Evolutionary conservation across 2,329 filamentous ascomycete species (phyloP).

Genomic region (Pestalotiopsis sp.): DNA sequence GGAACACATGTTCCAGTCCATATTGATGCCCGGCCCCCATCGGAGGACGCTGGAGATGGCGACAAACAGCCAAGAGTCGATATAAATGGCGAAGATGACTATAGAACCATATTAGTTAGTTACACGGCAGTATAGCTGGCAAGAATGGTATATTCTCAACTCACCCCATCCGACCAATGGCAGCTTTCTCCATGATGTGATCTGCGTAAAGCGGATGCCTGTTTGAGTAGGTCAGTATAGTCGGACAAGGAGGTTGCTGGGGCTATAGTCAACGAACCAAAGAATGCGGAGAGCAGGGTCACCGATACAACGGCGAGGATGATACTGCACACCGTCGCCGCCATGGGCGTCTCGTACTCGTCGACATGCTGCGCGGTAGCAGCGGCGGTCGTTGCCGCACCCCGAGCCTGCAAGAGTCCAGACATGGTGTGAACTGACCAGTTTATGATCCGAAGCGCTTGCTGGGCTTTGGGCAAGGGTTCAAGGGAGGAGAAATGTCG

Average conservation of each 20-base stretch:
- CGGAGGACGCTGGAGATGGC: constrained; percentile 59
- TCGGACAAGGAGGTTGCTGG: neutral
- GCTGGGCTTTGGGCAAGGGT: neutral
- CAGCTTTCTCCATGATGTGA: constrained; percentile 42
- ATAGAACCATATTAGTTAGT: neutral
- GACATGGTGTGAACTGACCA: neutral
- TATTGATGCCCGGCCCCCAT: constrained; percentile 59
- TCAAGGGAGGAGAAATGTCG: neutral
- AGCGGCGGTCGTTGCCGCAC: neutral
- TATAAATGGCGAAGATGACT: constrained; percentile 65
- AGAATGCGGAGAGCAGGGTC: constrained; percentile 22
- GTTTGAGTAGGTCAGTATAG: neutral
- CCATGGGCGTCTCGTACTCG: constrained; percentile 8
- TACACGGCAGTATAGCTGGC: neutral
- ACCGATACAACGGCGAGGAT: constrained; percentile 20
- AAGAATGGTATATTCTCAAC: constrained; percentile 18
- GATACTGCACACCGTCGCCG: constrained; percentile 18
- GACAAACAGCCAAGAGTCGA: constrained; percentile 63
- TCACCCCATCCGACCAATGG: constrained; percentile 47
- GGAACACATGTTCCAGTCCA: constrained; percentile 52
- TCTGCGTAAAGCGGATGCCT: constrained; percentile 41
- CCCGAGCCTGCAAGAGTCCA: neutral
- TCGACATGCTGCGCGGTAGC: neutral
- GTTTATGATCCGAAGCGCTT: neutral
- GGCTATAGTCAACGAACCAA: constrained; percentile 17